Base-by-base conservation (phyloP, 23 red algal genomes). In the Gracilaria domingensis region DNA sequence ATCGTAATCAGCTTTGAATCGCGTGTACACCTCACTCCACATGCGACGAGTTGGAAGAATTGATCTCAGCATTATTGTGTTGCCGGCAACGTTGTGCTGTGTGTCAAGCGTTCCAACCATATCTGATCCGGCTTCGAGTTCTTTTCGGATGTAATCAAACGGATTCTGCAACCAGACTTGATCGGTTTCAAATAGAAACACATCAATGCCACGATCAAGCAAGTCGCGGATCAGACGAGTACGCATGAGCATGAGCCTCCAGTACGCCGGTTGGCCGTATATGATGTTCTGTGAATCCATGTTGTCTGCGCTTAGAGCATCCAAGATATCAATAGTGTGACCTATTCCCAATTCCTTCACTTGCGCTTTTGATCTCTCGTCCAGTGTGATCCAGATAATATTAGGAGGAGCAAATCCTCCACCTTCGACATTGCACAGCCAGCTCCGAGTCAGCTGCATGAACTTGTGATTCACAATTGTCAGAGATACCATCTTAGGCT, bases 31-130 rank as follows among this genome's bases (percentile, higher is more conserved):
- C 33, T 79, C 93, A 66, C 42, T 51, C 85, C 86, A 95, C 84
- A 95, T 51, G 14, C 86, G 57, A 44, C 76, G 67, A 24, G 93
- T 90, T 17, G 77, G 32, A 14, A 88, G 29, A 40, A 82, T 66
- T 2, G 93, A 71, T 49, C 66, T 45, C 21, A 95, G 34, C 73
- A 82, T 81, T 71, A 95, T 51, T 18, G 75, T 77, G 51, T 89
- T 95, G 9, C 93, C 93, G 23, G 93, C 93, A 1, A 95, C 67
- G 29, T 95, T 82, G 33, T 95, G 84, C 26, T 81, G 71, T 34
- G 80, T 82, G 39, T 89, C 86, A 64, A 95, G 53, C 13, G 93
- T 95, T n/a, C 93, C 93, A 66, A 95, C 85, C 83, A 95, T 82
- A 32, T 93, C 90, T 32, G 70, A 80, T 12, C 83, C 90, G 2